Conservation (phyloP, 192 early-diverging fungal genomes). For the Geranomyces michiganensis region DNA sequence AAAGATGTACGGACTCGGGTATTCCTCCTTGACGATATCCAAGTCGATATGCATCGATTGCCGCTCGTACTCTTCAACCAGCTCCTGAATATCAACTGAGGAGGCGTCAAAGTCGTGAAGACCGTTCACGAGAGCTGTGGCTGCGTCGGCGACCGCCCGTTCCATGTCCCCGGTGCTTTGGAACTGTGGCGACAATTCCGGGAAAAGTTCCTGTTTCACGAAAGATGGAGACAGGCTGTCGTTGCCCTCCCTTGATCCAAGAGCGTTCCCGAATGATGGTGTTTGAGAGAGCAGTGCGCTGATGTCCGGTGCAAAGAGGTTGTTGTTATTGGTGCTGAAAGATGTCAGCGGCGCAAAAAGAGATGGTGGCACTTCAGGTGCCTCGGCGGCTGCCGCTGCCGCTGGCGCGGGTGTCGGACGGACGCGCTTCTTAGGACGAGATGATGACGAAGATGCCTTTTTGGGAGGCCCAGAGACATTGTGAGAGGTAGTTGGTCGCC, state of each 20-base stretch:
- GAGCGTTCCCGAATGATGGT: neutral
- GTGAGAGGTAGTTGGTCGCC: conserved; percentile 45
- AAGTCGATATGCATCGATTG: neutral
- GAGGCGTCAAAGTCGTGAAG: neutral
- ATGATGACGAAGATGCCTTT: conserved; percentile 1
- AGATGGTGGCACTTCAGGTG: neutral
- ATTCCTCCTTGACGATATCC: neutral
- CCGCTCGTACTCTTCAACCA: no score
- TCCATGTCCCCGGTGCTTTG: neutral
- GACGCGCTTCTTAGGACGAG: neutral
- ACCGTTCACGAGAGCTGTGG: neutral
- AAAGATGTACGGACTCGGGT: neutral
- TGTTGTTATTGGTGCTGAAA: neutral
- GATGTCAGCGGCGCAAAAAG: neutral
- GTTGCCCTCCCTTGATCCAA: no score
- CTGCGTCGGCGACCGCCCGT: neutral
- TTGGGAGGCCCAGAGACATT: neutral
- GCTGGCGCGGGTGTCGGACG: neutral
- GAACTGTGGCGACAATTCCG: neutral
- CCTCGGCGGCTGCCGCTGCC: neutral
- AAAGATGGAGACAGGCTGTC: no score
- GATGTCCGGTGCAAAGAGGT: conserved; percentile 6
- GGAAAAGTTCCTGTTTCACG: no score
- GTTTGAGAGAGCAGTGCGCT: conserved; percentile 9
- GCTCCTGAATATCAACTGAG: no score